Conservation (phyloP, 306 rosid genomes). For the Rosa lucieae region DNA sequence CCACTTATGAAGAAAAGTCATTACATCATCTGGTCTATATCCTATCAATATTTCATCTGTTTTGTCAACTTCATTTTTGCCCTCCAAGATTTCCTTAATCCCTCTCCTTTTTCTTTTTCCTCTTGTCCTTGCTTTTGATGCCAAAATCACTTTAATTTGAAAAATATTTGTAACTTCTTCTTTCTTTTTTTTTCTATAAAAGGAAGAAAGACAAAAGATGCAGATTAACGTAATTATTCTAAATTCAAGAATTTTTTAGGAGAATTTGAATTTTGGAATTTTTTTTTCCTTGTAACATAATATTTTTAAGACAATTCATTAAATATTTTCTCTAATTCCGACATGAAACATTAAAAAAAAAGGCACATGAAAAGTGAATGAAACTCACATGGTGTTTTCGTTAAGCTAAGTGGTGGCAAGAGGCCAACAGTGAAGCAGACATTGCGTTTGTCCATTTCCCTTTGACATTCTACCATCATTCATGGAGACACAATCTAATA, state of each 20-base stretch:
- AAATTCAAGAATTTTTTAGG: no score
- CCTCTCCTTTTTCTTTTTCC: slow-evolving; percentile 14
- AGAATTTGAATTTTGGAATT: no score
- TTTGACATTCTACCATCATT: slow-evolving; percentile 51
- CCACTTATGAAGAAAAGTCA: neutral
- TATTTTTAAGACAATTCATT: neutral
- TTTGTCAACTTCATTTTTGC: slow-evolving; percentile 34
- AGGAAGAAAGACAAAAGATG: no score
- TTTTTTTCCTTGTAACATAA: neutral
- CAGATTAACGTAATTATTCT: no score
- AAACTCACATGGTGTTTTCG: neutral
- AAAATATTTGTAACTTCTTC: neutral
- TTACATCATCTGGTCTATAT: slow-evolving; percentile 22
- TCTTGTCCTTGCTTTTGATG: neutral
- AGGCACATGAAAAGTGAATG: neutral
- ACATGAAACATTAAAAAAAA: neutral
- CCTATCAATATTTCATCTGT: slow-evolving; percentile 42
- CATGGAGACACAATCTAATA: slow-evolving; percentile 43
- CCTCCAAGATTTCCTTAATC: slow-evolving; percentile 6
- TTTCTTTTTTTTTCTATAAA: no score
- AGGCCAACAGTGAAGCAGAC: slow-evolving; percentile 40
- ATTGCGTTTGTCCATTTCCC: slow-evolving; percentile 52
- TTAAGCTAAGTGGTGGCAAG: slow-evolving; percentile 14
- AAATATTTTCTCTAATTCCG: neutral
- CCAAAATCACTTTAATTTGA: neutral